Conservation (phyloP, 2,329 filamentous ascomycete genomes). For the Diplodia corticola region DNA sequence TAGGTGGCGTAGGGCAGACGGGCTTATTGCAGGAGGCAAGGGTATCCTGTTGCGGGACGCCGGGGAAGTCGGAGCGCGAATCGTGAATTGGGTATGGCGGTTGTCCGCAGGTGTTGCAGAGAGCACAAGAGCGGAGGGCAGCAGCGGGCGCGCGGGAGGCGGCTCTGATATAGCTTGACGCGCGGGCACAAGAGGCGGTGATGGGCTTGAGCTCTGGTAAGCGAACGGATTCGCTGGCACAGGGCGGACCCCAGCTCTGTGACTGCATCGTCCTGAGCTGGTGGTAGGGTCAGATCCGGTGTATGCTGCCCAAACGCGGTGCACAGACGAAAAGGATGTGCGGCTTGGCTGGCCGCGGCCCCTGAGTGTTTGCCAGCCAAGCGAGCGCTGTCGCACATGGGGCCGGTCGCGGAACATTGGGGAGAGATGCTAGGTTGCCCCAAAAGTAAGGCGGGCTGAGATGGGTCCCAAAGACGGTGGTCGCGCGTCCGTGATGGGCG, state of each 20-base stretch:
- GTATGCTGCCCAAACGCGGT: conserved; percentile 22
- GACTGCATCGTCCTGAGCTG: conserved; percentile 18
- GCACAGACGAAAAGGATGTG: conserved; percentile 21
- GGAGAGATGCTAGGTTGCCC: conserved; percentile 20
- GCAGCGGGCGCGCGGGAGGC: conserved; percentile 21
- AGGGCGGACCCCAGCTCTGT: conserved; percentile 20
- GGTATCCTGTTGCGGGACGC: conserved; percentile 15
- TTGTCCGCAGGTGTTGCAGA: conserved; percentile 20
- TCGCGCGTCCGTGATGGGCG: conserved; percentile 21
- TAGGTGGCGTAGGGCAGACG: conserved; percentile 23
- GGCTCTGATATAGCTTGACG: conserved; percentile 22
- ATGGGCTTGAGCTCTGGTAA: conserved; percentile 18
- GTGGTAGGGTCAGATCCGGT: conserved; percentile 23
- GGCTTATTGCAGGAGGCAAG: conserved; percentile 23
- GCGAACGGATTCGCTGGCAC: conserved; percentile 23
- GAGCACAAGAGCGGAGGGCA: conserved; percentile 18
- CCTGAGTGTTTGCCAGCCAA: conserved; percentile 22
- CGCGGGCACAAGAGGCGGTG: conserved; percentile 18
- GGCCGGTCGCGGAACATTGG: conserved; percentile 19
- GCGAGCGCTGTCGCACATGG: conserved; percentile 18
- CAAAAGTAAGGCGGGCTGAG: conserved; percentile 22
- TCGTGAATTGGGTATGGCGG: conserved; percentile 14
- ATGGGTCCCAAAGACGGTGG: conserved; percentile 18
- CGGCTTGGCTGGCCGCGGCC: conserved; percentile 21
- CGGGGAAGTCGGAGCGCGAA: conserved; percentile 23